phyloP scores from a whole-genome alignment of 768 basidiomycete species.

The Termitomyces sp. region DNA sequence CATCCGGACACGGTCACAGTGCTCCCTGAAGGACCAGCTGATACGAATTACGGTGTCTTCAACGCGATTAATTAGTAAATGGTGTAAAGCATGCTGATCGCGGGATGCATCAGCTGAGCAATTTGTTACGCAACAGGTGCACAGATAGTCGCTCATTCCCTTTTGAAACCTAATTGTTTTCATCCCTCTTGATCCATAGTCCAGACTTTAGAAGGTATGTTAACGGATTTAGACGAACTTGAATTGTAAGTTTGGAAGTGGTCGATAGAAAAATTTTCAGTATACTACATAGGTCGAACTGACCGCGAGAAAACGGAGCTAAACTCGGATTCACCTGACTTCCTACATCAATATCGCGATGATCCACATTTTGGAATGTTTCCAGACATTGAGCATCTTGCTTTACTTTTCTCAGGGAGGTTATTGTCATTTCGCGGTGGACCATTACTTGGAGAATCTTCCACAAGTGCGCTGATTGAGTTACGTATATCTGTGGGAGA shows the following conservation, averaged over 20 bases:
- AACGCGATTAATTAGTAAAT: constrained; percentile 7
- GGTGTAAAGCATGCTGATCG: constrained; percentile 10
- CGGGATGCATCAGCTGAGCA: constrained; percentile 11
- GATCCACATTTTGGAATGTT: background rate
- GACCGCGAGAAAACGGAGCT: background rate
- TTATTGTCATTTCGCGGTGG: background rate
- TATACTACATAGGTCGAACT: background rate
- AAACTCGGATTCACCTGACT: background rate
- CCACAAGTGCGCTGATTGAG: too few species aligned
- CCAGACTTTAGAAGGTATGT: background rate
- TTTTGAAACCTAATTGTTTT: background rate
- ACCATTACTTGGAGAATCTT: too few species aligned
- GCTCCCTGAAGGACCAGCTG: constrained; percentile 7
- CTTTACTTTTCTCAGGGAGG: background rate
- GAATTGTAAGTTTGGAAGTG: background rate
- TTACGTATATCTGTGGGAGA: too few species aligned
- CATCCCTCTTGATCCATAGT: background rate
- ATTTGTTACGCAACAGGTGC: constrained; percentile 4
- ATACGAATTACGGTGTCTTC: constrained; percentile 1
- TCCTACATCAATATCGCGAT: background rate
- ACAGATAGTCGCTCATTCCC: too few species aligned
- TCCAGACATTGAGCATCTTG: background rate
- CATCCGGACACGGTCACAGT: constrained; percentile 8
- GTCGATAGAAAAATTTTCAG: background rate
- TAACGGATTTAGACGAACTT: background rate